Evolutionary conservation across 805 yeast species (phyloP).

Genomic region (Trichomonascus vanleenenianus): DNA sequence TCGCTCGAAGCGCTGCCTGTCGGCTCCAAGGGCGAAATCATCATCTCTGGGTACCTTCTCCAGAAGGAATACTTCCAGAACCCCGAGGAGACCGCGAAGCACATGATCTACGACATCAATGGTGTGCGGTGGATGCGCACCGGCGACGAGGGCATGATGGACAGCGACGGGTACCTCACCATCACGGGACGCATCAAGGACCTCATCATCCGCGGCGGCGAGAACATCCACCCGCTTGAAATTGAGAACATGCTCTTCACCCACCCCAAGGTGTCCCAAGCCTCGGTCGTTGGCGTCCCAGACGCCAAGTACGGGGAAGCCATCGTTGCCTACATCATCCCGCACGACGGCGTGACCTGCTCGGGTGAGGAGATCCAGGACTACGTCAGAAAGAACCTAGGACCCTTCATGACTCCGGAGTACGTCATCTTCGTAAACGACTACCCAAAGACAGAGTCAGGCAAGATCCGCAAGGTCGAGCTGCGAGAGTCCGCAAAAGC

Average conservation of each 20-base stretch:
- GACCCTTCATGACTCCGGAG: slow-evolving; percentile 26
- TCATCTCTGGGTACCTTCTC: slow-evolving; percentile 24
- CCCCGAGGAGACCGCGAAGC: slow-evolving; percentile 21
- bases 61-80: slow-evolving; percentile 22
- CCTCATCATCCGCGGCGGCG: slow-evolving; percentile 27
- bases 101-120: slow-evolving; percentile 18
- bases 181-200: slow-evolving; percentile 29
- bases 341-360: slow-evolving; percentile 8
- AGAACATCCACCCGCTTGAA: slow-evolving; percentile 27
- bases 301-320: slow-evolving; percentile 26
- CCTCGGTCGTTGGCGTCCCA: slow-evolving; percentile 26
- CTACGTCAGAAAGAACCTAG: slow-evolving; percentile 18
- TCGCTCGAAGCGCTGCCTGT: slow-evolving; percentile 19
- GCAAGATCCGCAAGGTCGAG: slow-evolving; percentile 27
- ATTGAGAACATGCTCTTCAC: slow-evolving; percentile 24
- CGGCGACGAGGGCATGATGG: slow-evolving; percentile 26
- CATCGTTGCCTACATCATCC: slow-evolving; percentile 23
- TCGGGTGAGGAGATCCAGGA: slow-evolving; percentile 17
- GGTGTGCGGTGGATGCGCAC: slow-evolving; percentile 26
- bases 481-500: slow-evolving; percentile 15
- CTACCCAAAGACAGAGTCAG: slow-evolving; percentile 27
- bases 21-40: slow-evolving; percentile 22
- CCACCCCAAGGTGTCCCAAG: slow-evolving; percentile 22
- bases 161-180: slow-evolving; percentile 21
- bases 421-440: slow-evolving; percentile 19